Conservation (phyloP, 805 yeast genomes). For the Metschnikowia colocasiae region DNA sequence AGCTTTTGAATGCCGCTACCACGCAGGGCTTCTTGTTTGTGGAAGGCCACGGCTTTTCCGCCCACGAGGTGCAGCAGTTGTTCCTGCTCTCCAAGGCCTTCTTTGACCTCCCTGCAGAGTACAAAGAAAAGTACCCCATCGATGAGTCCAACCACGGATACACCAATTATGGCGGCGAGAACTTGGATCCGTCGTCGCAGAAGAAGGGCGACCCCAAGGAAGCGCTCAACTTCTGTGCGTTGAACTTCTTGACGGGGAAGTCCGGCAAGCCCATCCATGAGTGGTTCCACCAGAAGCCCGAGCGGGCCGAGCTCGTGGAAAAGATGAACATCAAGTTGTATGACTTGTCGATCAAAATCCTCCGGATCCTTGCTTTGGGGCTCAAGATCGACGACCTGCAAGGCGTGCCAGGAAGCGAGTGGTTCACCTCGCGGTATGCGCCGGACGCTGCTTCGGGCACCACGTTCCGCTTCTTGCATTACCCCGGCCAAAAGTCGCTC, state of each 20-base stretch:
- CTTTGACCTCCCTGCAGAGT: conserved; percentile 49
- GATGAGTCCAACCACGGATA: conserved; percentile 59
- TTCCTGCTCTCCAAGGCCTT: conserved; percentile 50
- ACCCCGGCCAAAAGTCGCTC: conserved; percentile 55
- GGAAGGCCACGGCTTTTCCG: conserved; percentile 63
- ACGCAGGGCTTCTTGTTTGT: conserved; percentile 62
- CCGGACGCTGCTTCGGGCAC: conserved; percentile 54
- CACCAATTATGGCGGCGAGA: conserved; percentile 53
- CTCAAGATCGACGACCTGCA: conserved; percentile 51
- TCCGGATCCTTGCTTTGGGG: conserved; percentile 58
- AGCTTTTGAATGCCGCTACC: conserved; percentile 56
- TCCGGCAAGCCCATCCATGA: conserved; percentile 45
- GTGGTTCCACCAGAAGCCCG: conserved; percentile 41
- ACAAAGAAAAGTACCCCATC: conserved; percentile 50
- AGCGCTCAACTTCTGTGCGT: conserved; percentile 62
- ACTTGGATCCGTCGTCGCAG: conserved; percentile 35
- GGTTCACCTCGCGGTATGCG: conserved; percentile 62
- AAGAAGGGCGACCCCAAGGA: conserved; percentile 59
- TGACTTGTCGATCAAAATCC: conserved; percentile 45
- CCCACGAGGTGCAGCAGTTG: conserved; percentile 48
- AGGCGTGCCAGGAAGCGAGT: conserved; percentile 39
- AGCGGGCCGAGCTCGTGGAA: conserved; percentile 41
- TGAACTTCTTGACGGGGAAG: conserved; percentile 48
- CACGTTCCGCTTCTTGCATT: conserved; percentile 65
- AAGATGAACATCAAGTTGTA: conserved; percentile 43